These are phyloP conservation scores for Alternaria ventricosa DNA, from an alignment of 2,329 filamentous ascomycete species.

Conservation along the genomic window DNA sequence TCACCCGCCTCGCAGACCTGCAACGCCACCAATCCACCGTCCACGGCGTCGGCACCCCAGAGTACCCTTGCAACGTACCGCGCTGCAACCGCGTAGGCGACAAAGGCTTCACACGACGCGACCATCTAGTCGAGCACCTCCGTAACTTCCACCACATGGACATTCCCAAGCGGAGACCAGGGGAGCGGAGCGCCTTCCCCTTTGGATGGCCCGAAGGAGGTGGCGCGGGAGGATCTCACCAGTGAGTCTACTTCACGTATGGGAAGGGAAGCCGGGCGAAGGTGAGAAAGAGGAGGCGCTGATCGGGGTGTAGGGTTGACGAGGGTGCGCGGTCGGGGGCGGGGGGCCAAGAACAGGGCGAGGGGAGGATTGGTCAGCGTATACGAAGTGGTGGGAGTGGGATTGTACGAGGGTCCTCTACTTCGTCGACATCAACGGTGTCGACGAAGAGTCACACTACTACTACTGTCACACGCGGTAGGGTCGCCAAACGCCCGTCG, in stretches of 20 bases:
- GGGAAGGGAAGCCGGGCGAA: background rate
- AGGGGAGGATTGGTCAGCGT: background rate
- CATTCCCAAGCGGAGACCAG: constrained; percentile 49
- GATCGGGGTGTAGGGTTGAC: constrained; percentile 2
- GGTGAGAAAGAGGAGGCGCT: constrained; percentile 6
- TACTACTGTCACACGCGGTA: background rate
- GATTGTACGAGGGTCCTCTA: background rate
- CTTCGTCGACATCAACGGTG: background rate
- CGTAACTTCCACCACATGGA: constrained; percentile 62
- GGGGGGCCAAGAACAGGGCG: background rate
- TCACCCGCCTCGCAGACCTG: constrained; percentile 45
- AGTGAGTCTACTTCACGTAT: background rate
- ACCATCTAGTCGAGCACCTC: constrained; percentile 65
- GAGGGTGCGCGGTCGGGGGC: background rate
- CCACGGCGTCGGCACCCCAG: constrained; percentile 37
- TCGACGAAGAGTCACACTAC: background rate
- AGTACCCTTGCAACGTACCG: constrained; percentile 40
- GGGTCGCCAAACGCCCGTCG: constrained; percentile 5
- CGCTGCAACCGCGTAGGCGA: constrained; percentile 40
- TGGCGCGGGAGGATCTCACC: background rate
- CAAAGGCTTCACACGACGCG: constrained; percentile 62
- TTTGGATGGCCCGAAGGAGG: constrained; percentile 31
- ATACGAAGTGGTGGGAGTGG: background rate
- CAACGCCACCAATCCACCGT: constrained; percentile 47
- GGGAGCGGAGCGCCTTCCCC: constrained; percentile 40